Evolutionary conservation across 495 filamentous ascomycete species (phyloP), one percentile per base, ranked within the genome.

Genomic region (Cercophora scortea): DNA sequence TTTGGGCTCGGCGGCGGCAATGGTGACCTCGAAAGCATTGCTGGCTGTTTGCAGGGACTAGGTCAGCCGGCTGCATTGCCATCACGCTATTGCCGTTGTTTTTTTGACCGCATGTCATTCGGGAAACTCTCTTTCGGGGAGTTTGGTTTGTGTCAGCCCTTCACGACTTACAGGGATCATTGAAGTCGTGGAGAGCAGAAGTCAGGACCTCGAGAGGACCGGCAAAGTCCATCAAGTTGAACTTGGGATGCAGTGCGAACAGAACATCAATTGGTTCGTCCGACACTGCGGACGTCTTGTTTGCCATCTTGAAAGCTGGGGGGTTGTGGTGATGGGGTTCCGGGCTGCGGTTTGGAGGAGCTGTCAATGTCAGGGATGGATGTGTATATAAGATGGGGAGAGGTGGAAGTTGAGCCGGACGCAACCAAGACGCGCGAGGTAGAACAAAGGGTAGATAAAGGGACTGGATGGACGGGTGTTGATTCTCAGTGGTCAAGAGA

Each of bases 11-110:
- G 76, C 69, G 56, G 71, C 74, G 59, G 81, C 83, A 61, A 88
- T 85, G 66, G 77, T 79, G 71, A 81, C 79, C 73, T 93, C 87
- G 62, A 81, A 81, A 36, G 77, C 78, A 59, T 76, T 79, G 61
- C 71, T 73, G 39, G 55, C 78, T 81, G 57, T 50, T 42, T 34
- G 25, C n/a, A n/a, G 32, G 46, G 42, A 51, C 51, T 47, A 32
- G 41, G 42, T 55, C 54, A 59, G 56, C 52, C 36, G 13, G 41
- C 38, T 50, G 55, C 47, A 56, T 16, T 9, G 42, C 10, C 16
- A 33, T 34, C 25, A 25, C 25, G 25, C 25, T 25, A 25, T 25
- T 25, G 25, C 25, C 2, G 25, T 25, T 25, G 25, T 25, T 25
- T 25, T 25, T 25, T 25, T 2, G 25, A 25, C 25, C 25, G 25